phyloP scores from a whole-genome alignment of 352 stramenopile species.

The Phytopythium ostracodes region DNA sequence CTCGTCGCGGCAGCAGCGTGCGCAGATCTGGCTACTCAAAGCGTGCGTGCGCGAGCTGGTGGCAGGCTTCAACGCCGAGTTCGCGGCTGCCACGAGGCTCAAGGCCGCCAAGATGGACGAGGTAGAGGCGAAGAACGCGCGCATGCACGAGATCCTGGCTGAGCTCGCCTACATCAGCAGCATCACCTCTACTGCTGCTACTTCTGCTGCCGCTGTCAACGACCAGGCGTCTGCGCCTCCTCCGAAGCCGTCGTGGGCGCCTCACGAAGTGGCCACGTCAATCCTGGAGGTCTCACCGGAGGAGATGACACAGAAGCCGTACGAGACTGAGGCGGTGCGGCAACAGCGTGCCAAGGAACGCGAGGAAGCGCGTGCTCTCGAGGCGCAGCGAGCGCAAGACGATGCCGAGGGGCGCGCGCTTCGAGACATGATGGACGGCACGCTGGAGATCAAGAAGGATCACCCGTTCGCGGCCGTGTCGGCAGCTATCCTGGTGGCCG shows the following conservation, averaged over 20 bases:
- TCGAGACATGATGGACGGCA: conserved; percentile 93
- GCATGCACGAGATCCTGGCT: conserved; percentile 82
- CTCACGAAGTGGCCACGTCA: conserved; percentile 59
- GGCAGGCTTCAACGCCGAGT: conserved; percentile 83
- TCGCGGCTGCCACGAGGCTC: conserved; percentile 60
- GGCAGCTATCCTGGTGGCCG: conserved; percentile 26
- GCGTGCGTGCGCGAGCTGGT: conserved; percentile 65
- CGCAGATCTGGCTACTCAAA: conserved; percentile 84
- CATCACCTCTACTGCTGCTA: neutral
- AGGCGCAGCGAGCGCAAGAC: conserved; percentile 68
- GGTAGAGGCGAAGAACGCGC: conserved; percentile 86
- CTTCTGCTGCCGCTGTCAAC: neutral
- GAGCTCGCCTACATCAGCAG: conserved; percentile 38
- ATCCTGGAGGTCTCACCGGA: conserved; percentile 60
- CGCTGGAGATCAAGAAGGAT: conserved; percentile 89
- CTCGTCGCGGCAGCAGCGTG: conserved; percentile 78
- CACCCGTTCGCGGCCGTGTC: conserved; percentile 11
- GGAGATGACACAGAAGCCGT: conserved; percentile 85
- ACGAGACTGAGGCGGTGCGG: conserved; percentile 71
- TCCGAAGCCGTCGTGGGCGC: conserved; percentile 44
- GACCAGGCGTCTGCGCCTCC: conserved; percentile 21
- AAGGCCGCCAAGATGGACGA: conserved; percentile 85
- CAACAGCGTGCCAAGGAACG: conserved; percentile 43
- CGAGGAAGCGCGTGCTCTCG: conserved; percentile 25
- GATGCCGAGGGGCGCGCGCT: conserved; percentile 78